Evolutionary conservation across 1,284 basidiomycete genomes (phyloP).

Genomic region (Termitomyces sp.): DNA sequence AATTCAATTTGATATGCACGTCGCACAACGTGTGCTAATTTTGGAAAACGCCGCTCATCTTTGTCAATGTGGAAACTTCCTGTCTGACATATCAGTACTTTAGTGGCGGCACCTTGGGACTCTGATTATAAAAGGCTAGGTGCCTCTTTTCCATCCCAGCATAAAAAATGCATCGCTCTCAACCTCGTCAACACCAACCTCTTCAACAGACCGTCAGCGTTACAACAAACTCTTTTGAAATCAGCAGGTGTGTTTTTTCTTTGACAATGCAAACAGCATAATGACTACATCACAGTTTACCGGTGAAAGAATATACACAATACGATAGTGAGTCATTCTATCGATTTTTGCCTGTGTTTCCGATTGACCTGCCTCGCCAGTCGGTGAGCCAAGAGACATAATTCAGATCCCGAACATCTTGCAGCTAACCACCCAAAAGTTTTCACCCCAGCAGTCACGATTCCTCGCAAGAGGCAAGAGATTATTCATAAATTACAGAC

Average conservation of each 20-base stretch:
- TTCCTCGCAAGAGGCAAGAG: conserved; percentile 10
- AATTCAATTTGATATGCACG: not conserved
- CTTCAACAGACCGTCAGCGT: conserved; percentile 2
- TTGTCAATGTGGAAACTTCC: not conserved
- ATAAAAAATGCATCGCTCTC: conserved; percentile 4
- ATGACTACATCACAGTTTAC: conserved; percentile 3
- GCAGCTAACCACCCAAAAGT: not conserved
- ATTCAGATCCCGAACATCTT: not conserved
- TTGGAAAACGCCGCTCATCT: not conserved
- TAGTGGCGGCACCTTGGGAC: no score
- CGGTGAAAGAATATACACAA: conserved; percentile 13
- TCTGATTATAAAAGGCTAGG: not conserved
- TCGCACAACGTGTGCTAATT: not conserved
- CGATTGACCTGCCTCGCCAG: not conserved
- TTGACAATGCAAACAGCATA: not conserved
- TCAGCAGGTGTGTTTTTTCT: conserved; percentile 2
- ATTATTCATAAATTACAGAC: conserved; percentile 12
- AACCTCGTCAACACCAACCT: not conserved
- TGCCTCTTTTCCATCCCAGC: not conserved
- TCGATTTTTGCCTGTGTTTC: not conserved
- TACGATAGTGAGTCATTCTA: conserved; percentile 7
- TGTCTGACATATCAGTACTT: not conserved
- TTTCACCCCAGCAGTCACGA: conserved; percentile 7
- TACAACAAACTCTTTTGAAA: conserved; percentile 11
- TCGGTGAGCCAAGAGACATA: conserved; percentile 1